These are phyloP conservation scores for Stagonosporopsis vannaccii DNA, from an alignment of 2,329 filamentous ascomycete genomes.

Conservation along the genomic window DNA sequence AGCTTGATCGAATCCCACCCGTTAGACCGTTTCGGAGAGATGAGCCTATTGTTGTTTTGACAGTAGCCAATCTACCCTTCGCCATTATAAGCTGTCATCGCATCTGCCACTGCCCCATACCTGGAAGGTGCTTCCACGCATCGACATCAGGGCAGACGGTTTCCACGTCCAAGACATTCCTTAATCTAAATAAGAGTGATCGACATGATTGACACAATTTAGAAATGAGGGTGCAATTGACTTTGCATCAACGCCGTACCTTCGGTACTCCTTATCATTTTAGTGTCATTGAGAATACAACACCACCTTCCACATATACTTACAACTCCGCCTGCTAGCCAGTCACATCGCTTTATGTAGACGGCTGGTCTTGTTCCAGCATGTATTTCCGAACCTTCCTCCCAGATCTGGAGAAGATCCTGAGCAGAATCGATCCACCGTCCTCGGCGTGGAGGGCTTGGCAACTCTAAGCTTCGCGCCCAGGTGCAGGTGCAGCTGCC, in stretches of 20 bases:
- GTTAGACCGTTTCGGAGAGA: neutral
- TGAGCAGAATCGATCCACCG: conserved; percentile 26
- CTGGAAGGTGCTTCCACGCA: neutral
- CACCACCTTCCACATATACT: conserved; percentile 28
- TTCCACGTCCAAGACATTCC: conserved; percentile 27
- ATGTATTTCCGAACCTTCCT: conserved; percentile 16
- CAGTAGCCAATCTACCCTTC: neutral
- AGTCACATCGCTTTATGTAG: conserved; percentile 9
- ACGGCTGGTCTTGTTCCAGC: conserved; percentile 18
- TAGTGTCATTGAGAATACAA: conserved; percentile 8
- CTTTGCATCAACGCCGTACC: conserved; percentile 23
- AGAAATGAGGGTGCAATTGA: conserved; percentile 25
- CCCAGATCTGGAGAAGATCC: conserved; percentile 15
- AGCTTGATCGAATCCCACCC: neutral
- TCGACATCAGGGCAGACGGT: conserved; percentile 5
- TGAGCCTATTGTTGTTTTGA: neutral
- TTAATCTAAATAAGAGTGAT: conserved; percentile 39
- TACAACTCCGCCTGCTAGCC: conserved; percentile 5
- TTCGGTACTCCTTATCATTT: conserved; percentile 29
- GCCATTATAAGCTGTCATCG: neutral
- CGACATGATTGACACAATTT: conserved; percentile 24
- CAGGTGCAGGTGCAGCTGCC: conserved; percentile 28
- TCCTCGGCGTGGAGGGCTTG: conserved; percentile 24
- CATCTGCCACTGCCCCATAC: neutral
- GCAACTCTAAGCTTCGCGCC: conserved; percentile 31